phyloP scores from a whole-genome alignment of 208 protist species.

The Leishmania major region DNA sequence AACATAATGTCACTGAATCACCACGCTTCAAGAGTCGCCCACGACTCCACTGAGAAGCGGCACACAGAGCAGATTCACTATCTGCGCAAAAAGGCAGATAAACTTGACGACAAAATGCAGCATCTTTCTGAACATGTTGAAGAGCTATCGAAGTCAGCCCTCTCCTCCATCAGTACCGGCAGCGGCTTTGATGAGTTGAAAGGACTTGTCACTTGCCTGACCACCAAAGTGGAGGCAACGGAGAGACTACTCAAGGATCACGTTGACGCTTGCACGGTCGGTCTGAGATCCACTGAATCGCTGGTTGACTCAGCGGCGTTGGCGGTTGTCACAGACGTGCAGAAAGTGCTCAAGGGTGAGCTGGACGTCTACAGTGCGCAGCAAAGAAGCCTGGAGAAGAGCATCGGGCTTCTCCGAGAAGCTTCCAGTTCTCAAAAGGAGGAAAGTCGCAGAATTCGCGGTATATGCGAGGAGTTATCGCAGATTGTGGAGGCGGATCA shows the following conservation, averaged over 20 bases:
- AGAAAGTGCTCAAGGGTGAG: not conserved
- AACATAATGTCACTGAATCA: conserved; percentile 31
- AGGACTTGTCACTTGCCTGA: conserved; percentile 1
- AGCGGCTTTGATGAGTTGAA: conserved; percentile 8
- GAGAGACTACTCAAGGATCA: conserved; percentile 5
- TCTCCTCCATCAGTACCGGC: not conserved
- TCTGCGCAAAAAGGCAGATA: conserved; percentile 30
- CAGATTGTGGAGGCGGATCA: conserved; percentile 15
- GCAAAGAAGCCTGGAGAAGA: conserved; percentile 2
- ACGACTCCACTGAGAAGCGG: conserved; percentile 12
- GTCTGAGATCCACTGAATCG: not conserved
- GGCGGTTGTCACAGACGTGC: not conserved
- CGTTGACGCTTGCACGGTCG: not conserved
- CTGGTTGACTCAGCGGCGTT: not conserved
- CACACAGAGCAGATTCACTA: conserved; percentile 29
- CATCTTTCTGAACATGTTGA: not conserved
- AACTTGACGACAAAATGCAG: conserved; percentile 31
- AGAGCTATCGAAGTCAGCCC: not conserved
- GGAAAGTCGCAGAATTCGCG: conserved; percentile 8
- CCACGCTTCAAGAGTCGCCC: not conserved
- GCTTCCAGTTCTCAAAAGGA: conserved; percentile 8
- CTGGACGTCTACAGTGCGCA: not conserved
- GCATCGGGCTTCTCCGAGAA: not conserved
- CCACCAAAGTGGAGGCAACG: not conserved
- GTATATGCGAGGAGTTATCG: conserved; percentile 17